Evolutionary conservation across 352 stramenopile species (phyloP).

Genomic region (Globisporangium polare): DNA sequence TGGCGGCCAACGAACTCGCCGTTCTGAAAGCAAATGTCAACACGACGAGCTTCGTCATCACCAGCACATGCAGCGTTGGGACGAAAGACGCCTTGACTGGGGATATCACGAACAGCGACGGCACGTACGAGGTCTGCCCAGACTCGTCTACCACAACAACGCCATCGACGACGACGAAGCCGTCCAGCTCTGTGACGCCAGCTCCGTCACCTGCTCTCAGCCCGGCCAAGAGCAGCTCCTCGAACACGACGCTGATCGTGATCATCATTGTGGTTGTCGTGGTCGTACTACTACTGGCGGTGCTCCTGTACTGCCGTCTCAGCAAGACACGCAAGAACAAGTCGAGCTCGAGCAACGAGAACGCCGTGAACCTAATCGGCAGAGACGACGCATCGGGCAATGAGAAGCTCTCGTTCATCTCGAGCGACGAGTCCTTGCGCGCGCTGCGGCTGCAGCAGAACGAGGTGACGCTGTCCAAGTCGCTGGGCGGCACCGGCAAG

Average conservation of each 20-base stretch:
- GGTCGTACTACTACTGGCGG: slow-evolving; percentile 31
- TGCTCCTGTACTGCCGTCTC: slow-evolving; percentile 28
- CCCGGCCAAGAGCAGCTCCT: neutral
- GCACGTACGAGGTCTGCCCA: neutral
- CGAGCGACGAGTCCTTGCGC: slow-evolving; percentile 56
- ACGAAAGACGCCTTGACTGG: too few species aligned
- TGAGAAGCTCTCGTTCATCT: slow-evolving; percentile 48
- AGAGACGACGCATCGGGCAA: slow-evolving; percentile 41
- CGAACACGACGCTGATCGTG: slow-evolving; percentile 37
- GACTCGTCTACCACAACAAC: neutral
- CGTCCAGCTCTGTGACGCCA: neutral
- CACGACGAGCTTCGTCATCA: neutral
- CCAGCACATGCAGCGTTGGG: neutral
- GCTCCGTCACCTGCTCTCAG: neutral
- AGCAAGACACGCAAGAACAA: slow-evolving; percentile 23
- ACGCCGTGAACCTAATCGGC: slow-evolving; percentile 40
- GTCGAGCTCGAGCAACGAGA: slow-evolving; percentile 13
- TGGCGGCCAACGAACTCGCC: neutral
- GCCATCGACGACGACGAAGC: neutral
- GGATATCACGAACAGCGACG: neutral
- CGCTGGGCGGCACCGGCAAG: slow-evolving; percentile 33
- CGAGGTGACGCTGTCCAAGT: slow-evolving; percentile 57
- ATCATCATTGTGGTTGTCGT: slow-evolving; percentile 46
- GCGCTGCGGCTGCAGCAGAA: slow-evolving; percentile 44
- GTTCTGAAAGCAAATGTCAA: neutral